Conservation (phyloP, 306 rosid genomes). For the Vicia sativa region DNA sequence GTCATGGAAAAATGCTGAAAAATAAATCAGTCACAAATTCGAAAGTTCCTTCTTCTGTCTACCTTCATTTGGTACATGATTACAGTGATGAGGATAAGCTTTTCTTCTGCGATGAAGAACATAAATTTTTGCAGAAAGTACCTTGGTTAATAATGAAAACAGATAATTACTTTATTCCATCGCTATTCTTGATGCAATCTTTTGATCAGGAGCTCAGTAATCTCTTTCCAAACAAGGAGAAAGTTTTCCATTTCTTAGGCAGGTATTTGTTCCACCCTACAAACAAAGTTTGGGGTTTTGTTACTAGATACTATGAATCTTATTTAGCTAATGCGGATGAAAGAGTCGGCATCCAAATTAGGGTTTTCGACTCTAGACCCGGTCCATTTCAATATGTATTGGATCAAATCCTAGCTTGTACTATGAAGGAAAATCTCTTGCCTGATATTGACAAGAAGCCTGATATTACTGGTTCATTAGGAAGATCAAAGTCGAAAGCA, state of each 20-base stretch:
- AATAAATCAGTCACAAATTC: constrained; percentile 36
- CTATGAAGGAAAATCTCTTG: constrained; percentile 53
- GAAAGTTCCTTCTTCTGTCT: constrained; percentile 47
- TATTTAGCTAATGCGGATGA: constrained; percentile 68
- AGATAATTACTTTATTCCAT: constrained; percentile 68
- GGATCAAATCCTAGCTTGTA: constrained; percentile 70
- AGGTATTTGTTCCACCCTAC: constrained; percentile 74
- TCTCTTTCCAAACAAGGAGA: constrained; percentile 63
- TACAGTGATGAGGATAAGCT: constrained; percentile 64
- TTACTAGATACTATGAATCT: constrained; percentile 61
- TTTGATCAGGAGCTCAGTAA: constrained; percentile 59
- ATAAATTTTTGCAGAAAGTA: constrained; percentile 39
- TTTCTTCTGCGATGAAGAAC: constrained; percentile 74
- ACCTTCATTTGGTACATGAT: constrained; percentile 74
- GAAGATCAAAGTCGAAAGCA: constrained; percentile 47
- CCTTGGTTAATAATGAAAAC: constrained; percentile 76
- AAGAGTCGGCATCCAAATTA: constrained; percentile 65
- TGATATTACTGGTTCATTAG: constrained; percentile 31
- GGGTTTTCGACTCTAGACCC: constrained; percentile 57
- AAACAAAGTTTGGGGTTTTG: constrained; percentile 72
- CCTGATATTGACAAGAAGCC: constrained; percentile 47
- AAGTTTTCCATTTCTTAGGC: constrained; percentile 67
- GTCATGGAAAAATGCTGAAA: constrained; percentile 68
- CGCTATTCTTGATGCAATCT: constrained; percentile 69
- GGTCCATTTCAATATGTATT: constrained; percentile 67